Percentiles rank a stretch among this genome's conserved stretches.
phyloP scores from a whole-genome alignment of 1,139 yeast species.

The Nakaseomyces kungkrabaensis region DNA sequence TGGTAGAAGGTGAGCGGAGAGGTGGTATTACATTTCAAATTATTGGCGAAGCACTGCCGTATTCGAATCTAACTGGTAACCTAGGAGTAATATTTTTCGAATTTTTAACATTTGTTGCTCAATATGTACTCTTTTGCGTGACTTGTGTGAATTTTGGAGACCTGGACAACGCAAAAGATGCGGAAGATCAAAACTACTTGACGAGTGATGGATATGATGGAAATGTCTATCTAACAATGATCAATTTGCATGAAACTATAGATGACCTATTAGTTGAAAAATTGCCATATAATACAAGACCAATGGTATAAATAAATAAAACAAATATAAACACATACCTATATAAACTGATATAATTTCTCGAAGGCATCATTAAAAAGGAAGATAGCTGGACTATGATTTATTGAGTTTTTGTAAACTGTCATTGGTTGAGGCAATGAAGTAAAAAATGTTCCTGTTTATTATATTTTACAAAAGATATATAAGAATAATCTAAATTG shows the following conservation, averaged over 20 bases:
- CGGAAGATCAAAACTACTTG: slow-evolving; percentile 1
- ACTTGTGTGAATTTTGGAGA: slow-evolving; percentile 30
- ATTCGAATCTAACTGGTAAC: slow-evolving; percentile 26
- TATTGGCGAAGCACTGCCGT: slow-evolving; percentile 35
- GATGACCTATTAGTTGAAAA: slow-evolving; percentile 3
- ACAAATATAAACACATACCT: background rate
- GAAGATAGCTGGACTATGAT: too few species aligned
- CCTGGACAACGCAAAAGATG: slow-evolving; percentile 16
- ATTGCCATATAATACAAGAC: slow-evolving; percentile 4
- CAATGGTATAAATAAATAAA: slow-evolving; percentile 1
- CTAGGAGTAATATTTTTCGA: slow-evolving; percentile 27
- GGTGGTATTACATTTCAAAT: slow-evolving; percentile 34
- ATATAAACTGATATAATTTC: background rate
- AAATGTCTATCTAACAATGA: background rate
- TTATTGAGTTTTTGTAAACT: too few species aligned
- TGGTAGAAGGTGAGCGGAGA: slow-evolving; percentile 24
- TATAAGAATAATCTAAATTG: background rate
- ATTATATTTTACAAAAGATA: background rate
- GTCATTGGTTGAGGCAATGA: background rate
- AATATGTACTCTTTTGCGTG: slow-evolving; percentile 27
- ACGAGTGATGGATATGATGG: slow-evolving; percentile 9
- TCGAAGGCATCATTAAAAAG: too few species aligned
- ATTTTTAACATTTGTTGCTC: slow-evolving; percentile 24
- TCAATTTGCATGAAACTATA: background rate
- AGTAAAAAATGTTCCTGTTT: too few species aligned